Evolutionary conservation across 257 asterid genomes (phyloP).

Genomic region (Salvia splendens): DNA sequence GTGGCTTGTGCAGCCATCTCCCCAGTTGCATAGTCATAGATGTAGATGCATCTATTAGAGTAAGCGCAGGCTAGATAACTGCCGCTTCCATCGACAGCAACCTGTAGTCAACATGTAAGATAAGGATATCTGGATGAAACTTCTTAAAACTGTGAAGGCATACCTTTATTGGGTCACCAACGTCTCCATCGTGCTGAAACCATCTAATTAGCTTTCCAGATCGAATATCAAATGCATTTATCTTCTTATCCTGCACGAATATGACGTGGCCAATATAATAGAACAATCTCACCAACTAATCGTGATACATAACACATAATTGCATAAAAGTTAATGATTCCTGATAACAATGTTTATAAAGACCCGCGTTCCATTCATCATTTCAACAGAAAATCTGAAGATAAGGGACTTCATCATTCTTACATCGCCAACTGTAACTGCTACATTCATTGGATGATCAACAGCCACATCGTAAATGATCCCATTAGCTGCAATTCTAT

Average conservation of each 20-base stretch:
- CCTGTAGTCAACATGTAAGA: slow-evolving; percentile 48
- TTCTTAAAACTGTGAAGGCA: slow-evolving; percentile 20
- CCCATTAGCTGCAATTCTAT: slow-evolving; percentile 46
- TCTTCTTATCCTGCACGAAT: slow-evolving; percentile 58
- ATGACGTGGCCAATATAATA: slow-evolving; percentile 8
- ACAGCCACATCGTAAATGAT: slow-evolving; percentile 49
- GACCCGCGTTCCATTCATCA: slow-evolving; percentile 9
- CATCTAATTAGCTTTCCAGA: slow-evolving; percentile 55
- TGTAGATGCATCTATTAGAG: slow-evolving; percentile 55
- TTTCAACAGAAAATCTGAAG: slow-evolving; percentile 13
- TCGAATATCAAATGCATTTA: slow-evolving; percentile 49
- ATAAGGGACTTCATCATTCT: slow-evolving; percentile 17
- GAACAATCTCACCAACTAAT: slow-evolving; percentile 24
- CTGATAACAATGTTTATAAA: neutral
- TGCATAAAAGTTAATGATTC: slow-evolving; percentile 5
- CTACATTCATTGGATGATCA: slow-evolving; percentile 45
- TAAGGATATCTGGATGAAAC: slow-evolving; percentile 30
- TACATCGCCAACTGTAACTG: slow-evolving; percentile 60
- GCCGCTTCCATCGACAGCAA: slow-evolving; percentile 58
- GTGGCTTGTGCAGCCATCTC: slow-evolving; percentile 64
- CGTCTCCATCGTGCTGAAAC: slow-evolving; percentile 51
- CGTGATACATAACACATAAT: slow-evolving; percentile 1
- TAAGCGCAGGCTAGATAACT: slow-evolving; percentile 62
- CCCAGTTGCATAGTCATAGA: slow-evolving; percentile 59
- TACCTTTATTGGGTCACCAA: slow-evolving; percentile 66